A percentile compares a stretch with the other conserved stretches of the same genome.
Conservation (phyloP, 306 rosid genomes). For the Heteromeles arbutifolia region DNA sequence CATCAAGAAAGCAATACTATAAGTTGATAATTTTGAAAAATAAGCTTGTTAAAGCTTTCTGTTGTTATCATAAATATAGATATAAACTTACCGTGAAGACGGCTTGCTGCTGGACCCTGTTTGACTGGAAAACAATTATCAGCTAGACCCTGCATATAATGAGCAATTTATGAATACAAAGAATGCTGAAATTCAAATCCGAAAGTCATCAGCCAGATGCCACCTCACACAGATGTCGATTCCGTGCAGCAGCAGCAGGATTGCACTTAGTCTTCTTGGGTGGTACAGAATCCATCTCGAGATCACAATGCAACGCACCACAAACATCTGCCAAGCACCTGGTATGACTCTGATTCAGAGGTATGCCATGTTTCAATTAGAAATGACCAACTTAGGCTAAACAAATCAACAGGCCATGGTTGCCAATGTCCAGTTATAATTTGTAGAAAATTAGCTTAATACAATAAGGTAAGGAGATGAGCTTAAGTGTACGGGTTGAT, state of each 20-base stretch:
- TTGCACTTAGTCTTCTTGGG: slow-evolving; percentile 57
- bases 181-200: not conserved
- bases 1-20: slow-evolving; percentile 13
- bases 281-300: slow-evolving; percentile 32
- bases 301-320: slow-evolving; percentile 76
- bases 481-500: not conserved
- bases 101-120: slow-evolving; percentile 56
- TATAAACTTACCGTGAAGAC: slow-evolving; percentile 53
- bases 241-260: slow-evolving; percentile 66
- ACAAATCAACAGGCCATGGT: not conserved
- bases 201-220: slow-evolving; percentile 17
- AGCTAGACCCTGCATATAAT: slow-evolving; percentile 44
- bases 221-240: slow-evolving; percentile 82
- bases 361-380: not conserved
- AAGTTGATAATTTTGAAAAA: not conserved
- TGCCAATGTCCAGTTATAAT: not conserved
- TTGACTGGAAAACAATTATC: slow-evolving; percentile 63
- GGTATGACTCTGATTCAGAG: slow-evolving; percentile 50
- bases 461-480: not conserved
- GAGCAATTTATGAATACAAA: slow-evolving; percentile 17
- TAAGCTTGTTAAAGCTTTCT: not conserved
- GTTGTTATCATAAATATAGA: slow-evolving; percentile 13
- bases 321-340: slow-evolving; percentile 72
- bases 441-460: not conserved
- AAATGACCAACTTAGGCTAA: slow-evolving; percentile 1